Conservation (phyloP, 2,329 filamentous ascomycete genomes). For the Colletotrichum sp. region DNA sequence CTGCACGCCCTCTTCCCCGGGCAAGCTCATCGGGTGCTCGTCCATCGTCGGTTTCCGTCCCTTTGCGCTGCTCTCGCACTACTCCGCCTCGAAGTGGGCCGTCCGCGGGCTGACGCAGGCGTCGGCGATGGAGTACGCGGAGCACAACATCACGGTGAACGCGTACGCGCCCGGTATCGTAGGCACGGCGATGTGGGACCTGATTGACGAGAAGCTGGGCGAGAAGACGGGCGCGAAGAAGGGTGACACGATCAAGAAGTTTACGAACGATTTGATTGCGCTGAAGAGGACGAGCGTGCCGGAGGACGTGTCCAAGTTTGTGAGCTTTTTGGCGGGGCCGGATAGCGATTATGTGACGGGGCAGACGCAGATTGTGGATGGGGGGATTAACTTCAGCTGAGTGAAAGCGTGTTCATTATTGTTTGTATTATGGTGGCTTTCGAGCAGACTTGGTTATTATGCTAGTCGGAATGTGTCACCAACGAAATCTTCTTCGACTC, state of each 20-base stretch:
- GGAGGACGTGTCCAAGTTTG: constrained; percentile 66
- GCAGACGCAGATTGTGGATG: constrained; percentile 67
- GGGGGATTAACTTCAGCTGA: constrained; percentile 38
- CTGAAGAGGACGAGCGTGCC: constrained; percentile 63
- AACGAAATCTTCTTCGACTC: not conserved
- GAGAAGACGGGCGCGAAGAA: constrained; percentile 50
- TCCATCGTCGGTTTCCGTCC: constrained; percentile 64
- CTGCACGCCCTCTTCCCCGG: constrained; percentile 40
- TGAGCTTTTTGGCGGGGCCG: constrained; percentile 63
- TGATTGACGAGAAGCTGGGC: constrained; percentile 62
- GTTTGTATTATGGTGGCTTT: fast-evolving
- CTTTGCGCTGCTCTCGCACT: constrained; percentile 65
- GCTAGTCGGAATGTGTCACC: not conserved
- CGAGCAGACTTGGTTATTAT: fast-evolving
- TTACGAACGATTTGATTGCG: constrained; percentile 57
- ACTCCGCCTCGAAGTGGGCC: constrained; percentile 69
- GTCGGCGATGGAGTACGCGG: constrained; percentile 65
- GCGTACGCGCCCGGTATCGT: constrained; percentile 73
- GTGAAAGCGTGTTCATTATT: not conserved
- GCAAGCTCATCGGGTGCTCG: constrained; percentile 47
- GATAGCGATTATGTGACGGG: constrained; percentile 71
- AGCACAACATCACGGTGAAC: constrained; percentile 69
- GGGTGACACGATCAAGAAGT: constrained; percentile 55
- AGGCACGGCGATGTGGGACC: constrained; percentile 71
- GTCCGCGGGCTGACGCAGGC: constrained; percentile 70